Evolutionary conservation across 805 yeast species (phyloP), one percentile per base, ranked within the genome.

Genomic region (Barnettozyma salicaria): DNA sequence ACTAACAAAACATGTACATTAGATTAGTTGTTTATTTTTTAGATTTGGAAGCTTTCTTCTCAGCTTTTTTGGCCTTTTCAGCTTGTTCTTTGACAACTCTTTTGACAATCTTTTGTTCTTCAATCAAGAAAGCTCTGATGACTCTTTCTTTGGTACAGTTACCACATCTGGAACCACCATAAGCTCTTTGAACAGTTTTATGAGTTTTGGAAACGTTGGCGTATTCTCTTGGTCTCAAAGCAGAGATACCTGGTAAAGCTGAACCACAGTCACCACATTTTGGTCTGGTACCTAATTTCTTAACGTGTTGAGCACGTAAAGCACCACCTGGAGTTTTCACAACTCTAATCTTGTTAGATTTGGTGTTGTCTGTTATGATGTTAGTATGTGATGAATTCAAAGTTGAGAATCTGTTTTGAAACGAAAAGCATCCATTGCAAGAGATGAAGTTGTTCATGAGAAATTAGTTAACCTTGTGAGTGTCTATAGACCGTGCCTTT

Each of bases 291-390:
- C 86, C 94, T 54, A 60, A 61, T 78, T 87, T 87, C 80, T 85
- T 84, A 65, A 87, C 76, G 78, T 92, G 98, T 73, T 89, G 96
- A 67, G 96, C 96, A 68, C 88, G 81, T 73, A 92, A 81, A 73
- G 82, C 83, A 68, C 97, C 97, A 80, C 99, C 99, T 73, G 99
- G 98, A 74, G 99, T 92, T 86, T 90, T 92, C 63, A 90, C 95
- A 73, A 90, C 95, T 89, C 85, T 90, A 79, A 92, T 90, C 79
- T 84, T 86, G 96, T 92, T 92, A 61, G 98, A 92, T 74, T 81
- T 83, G 82, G 98, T 89, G 95, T 92, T 92, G 96, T 88, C 94
- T 85, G 47, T 35, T n/a, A 9, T 20, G 26, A n/a, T 39, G 58
- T 55, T 51, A 47, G 52, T 52, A 51, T 44, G 13, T 29, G 14